Percentiles rank a stretch among this genome's conserved stretches.
Conservation (phyloP, 176 grass and related monocot genomes). For the Aechmea fasciata region DNA sequence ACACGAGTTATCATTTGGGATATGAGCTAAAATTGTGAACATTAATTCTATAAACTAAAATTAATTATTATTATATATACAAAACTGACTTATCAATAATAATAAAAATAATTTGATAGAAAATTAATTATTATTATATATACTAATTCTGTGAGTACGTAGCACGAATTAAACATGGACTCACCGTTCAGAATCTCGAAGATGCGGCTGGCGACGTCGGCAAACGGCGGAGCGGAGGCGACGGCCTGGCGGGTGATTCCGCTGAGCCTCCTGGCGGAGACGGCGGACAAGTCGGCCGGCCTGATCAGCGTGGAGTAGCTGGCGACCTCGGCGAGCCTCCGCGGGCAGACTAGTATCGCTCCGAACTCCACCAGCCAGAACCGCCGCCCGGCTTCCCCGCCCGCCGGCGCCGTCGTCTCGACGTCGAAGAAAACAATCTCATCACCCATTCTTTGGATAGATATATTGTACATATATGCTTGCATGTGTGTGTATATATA, state of each 20-base stretch:
- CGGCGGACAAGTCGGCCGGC: slow-evolving; percentile 26
- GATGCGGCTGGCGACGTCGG: slow-evolving; percentile 46
- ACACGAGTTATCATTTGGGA: too few species aligned
- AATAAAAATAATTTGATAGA: too few species aligned
- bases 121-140: too few species aligned
- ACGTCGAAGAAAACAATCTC: slow-evolving; percentile 90
- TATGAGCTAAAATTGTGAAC: too few species aligned
- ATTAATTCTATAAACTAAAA: too few species aligned
- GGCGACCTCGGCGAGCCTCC: slow-evolving; percentile 54
- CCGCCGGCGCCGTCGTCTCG: slow-evolving; percentile 44
- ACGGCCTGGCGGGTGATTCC: slow-evolving; percentile 45
- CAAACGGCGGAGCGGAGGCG: slow-evolving; percentile 39
- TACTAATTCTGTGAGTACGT: too few species aligned
- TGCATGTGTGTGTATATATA: neutral
- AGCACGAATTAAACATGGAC: neutral
- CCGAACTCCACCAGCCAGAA: slow-evolving; percentile 71
- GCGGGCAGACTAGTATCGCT: slow-evolving; percentile 71
- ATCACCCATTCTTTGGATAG: neutral
- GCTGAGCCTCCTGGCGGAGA: slow-evolving; percentile 26
- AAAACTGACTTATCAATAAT: too few species aligned
- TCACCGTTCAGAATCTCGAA: slow-evolving; percentile 54
- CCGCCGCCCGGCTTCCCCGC: neutral
- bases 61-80: too few species aligned
- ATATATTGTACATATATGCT: neutral
- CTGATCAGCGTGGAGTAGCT: slow-evolving; percentile 74